These are phyloP conservation scores for Neurospora sp. DNA, from an alignment of 495 filamentous ascomycete genomes.

Conservation along the genomic window DNA sequence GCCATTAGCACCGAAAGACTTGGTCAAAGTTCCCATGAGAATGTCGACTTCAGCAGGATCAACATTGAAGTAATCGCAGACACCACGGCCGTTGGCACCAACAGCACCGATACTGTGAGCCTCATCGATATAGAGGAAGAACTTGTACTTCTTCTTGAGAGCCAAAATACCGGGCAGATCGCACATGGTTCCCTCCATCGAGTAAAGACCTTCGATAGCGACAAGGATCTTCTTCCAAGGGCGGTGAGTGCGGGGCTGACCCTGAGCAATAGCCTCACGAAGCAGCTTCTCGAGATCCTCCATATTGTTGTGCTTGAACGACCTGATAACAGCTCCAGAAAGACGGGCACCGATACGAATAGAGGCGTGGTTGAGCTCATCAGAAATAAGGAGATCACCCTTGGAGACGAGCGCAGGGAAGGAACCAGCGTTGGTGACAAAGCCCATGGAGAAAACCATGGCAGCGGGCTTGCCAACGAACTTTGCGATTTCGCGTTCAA, in stretches of 20 bases:
- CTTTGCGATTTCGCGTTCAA: constrained; percentile 76
- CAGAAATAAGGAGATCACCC: constrained; percentile 86
- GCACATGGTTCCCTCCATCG: constrained; percentile 98
- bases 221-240: constrained; percentile 99
- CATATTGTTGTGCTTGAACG: constrained; percentile 98
- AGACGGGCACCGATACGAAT: constrained; percentile 91
- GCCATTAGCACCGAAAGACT: constrained; percentile 97
- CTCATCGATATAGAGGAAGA: constrained; percentile 89
- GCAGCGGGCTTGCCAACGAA: constrained; percentile 90
- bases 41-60: constrained; percentile 85
- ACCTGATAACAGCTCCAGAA: constrained; percentile 85
- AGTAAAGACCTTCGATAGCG: constrained; percentile 93
- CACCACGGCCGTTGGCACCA: constrained; percentile 77
- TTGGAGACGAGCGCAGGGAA: constrained; percentile 88
- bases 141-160: constrained; percentile 93
- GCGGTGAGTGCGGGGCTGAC: constrained; percentile 90
- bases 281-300: constrained; percentile 70
- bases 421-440: constrained; percentile 81
- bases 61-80: constrained; percentile 94
- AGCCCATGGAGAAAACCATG: constrained; percentile 99
- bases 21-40: constrained; percentile 96
- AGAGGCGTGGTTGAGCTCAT: constrained; percentile 95
- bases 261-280: constrained; percentile 87
- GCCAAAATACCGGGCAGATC: constrained; percentile 79
- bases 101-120: constrained; percentile 94